These are phyloP conservation scores for Carex cristatella DNA, from an alignment of 176 grass and related monocot genomes.

Conservation along the genomic window DNA sequence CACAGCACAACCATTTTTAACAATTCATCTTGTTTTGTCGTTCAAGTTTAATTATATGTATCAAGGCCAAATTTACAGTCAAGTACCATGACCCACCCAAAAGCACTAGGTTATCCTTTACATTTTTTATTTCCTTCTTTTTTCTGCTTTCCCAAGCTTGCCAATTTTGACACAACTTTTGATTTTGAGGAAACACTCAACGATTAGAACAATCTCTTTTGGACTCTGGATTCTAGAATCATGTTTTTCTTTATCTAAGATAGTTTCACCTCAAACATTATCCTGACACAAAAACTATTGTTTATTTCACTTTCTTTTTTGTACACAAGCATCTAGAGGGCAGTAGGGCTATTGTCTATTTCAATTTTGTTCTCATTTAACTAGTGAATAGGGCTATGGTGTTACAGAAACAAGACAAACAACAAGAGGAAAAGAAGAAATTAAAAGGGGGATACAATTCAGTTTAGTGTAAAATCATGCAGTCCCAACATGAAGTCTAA, in stretches of 20 bases:
- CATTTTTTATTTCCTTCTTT: not conserved
- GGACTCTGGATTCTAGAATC: too few relatives aligned
- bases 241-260: too few relatives aligned
- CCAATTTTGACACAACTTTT: not conserved
- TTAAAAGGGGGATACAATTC: not conserved
- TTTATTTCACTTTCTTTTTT: not conserved
- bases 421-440: not conserved
- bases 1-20: not conserved
- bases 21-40: not conserved
- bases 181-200: not conserved
- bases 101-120: not conserved
- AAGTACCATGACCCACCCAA: not conserved
- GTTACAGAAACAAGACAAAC: not conserved
- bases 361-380: too few relatives aligned
- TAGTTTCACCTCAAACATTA: not conserved
- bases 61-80: not conserved
- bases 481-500: not conserved
- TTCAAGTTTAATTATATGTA: not conserved
- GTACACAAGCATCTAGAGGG: not conserved
- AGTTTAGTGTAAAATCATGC: not conserved
- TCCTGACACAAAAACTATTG: not conserved
- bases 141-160: not conserved
- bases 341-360: not conserved
- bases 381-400: not conserved
- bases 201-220: not conserved